Conservation (phyloP, 345 rosid genomes). For the Lagerstroemia speciosa region DNA sequence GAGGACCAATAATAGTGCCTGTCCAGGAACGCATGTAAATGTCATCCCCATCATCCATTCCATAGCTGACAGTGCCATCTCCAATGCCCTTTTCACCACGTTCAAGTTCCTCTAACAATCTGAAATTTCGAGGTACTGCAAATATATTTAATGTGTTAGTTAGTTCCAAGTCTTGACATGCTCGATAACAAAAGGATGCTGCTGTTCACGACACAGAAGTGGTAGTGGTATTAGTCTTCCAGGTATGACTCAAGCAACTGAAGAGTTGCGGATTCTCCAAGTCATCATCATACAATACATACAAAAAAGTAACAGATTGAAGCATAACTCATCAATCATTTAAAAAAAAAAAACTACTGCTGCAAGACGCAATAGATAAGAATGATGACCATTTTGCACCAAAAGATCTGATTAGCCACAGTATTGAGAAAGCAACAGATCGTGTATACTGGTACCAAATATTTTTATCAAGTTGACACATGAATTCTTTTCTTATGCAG, state of each 20-base stretch:
- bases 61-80: conserved; percentile 13
- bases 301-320: neutral
- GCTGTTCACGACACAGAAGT: neutral
- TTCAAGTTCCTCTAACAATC: conserved; percentile 12
- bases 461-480: no score
- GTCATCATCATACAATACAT: no score
- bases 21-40: conserved; percentile 14
- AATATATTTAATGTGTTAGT: neutral
- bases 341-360: no score
- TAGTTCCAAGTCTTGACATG: neutral
- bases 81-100: conserved; percentile 12
- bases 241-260: neutral
- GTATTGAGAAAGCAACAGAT: no score
- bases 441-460: no score
- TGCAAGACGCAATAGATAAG: neutral
- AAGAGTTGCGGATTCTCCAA: neutral
- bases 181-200: neutral
- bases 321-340: neutral
- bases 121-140: conserved; percentile 9
- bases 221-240: no score
- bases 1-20: conserved; percentile 11
- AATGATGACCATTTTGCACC: neutral
- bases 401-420: no score
- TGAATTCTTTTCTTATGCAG: neutral
- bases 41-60: conserved; percentile 15